Base-by-base conservation (phyloP, 2,329 filamentous ascomycete genomes). In the Taxawa tesnikishii region DNA sequence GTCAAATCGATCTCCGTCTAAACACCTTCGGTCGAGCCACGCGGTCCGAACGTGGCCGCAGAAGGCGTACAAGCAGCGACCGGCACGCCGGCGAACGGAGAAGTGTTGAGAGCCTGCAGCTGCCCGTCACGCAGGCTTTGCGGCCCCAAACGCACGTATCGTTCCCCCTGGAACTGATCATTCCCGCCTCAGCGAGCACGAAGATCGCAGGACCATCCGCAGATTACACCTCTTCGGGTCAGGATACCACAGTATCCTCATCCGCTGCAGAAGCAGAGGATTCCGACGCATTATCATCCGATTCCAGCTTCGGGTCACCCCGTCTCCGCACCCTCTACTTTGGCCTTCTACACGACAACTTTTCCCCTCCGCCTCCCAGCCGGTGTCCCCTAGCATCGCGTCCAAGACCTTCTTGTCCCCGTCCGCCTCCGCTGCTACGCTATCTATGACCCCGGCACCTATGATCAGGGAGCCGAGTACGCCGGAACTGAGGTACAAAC, bases 1-100 rank as follows among this genome's bases (percentile, higher is more conserved):
- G 71, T 41, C 74, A 79, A 40, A 65, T 72, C 7, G 67, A 79
- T 38, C 49, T 79, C 19, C 62, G 74, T 12, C 42, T 53, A 15
- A 45, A 39, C 13, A 25, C 36, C 5, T 47, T 47, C 28, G 38
- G 21, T 25, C 23, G 30, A n/a, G 32, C 28, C 14, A 24, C 26
- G 24, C 28, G 28, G n/a, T 28, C 33, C 12, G 13, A 31, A 11
- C 14, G 29, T 5, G 15, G 23, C 15, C 33, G 33, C 13, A 19
- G 31, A 28, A 15, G 15, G 10, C 19, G 19, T n/a, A 15, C 15
- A 10, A 28, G 10, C 30, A 36, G 15, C 13, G 15, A 21, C 8
- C 32, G 29, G 13, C 32, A 30, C 26, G 30, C n/a, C 26, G 32
- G 24, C 21, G 31, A 25, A 17, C 30, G 31, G 32, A 35, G 21